phyloP scores from a whole-genome alignment of 129 eudicot species.

The Artemisia argyi region DNA sequence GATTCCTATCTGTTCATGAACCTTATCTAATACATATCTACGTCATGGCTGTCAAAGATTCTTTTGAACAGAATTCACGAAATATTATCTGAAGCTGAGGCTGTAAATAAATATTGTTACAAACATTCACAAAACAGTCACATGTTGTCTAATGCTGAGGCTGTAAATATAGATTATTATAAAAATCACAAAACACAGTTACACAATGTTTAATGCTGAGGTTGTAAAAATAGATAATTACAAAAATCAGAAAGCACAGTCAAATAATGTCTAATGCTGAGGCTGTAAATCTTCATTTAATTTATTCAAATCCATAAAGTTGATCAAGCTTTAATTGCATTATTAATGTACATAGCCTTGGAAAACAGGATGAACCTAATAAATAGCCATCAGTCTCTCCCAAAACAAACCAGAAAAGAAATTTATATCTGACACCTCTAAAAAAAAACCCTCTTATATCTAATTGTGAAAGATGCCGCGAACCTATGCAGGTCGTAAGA shows the following conservation, averaged over 20 bases:
- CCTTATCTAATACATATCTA: not conserved
- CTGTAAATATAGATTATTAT: no score
- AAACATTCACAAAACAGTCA: no score
- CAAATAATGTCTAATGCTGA: not conserved
- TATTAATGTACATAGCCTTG: conserved; percentile 5
- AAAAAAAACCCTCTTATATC: not conserved
- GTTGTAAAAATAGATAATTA: no score
- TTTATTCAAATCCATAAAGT: not conserved
- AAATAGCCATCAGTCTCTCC: conserved; percentile 4
- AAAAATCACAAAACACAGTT: no score
- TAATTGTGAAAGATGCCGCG: not conserved
- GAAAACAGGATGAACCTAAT: not conserved
- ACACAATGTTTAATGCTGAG: no score
- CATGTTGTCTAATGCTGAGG: no score
- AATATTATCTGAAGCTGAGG: conserved; percentile 2
- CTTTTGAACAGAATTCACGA: not conserved
- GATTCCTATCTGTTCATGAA: not conserved
- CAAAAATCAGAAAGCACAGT: no score
- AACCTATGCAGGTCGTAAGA: not conserved
- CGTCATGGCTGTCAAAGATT: not conserved
- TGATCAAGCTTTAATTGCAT: not conserved
- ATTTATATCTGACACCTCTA: not conserved
- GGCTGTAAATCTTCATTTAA: not conserved
- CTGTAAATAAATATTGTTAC: not conserved
- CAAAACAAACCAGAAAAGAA: not conserved